Conservation (phyloP, 2,329 filamentous ascomycete genomes). For the Grosmannia clavigera region DNA sequence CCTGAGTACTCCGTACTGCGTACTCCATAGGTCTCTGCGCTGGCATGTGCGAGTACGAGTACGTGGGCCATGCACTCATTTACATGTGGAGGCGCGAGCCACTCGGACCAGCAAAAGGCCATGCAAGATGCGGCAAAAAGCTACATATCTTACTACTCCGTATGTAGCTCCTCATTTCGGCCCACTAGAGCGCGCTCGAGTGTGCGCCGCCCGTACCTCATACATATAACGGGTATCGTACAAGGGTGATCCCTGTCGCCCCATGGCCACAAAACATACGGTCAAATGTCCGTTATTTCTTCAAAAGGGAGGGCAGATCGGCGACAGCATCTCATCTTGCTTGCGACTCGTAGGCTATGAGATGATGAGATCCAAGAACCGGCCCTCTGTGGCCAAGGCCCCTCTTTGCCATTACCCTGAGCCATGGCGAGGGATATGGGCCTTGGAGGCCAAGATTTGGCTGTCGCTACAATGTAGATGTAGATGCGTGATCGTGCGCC, state of each 20-base stretch:
- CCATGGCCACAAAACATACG: neutral
- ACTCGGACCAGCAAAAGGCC: neutral
- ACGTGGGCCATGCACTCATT: neutral
- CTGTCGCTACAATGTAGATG: neutral
- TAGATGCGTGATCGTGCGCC: slow-evolving; percentile 1
- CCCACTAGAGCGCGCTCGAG: neutral
- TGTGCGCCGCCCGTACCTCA: neutral
- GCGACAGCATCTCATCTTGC: neutral
- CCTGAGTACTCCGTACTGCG: too few species aligned
- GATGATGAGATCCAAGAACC: neutral
- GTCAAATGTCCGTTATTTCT: neutral
- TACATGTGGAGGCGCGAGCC: neutral
- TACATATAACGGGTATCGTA: neutral
- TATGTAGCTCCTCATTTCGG: neutral
- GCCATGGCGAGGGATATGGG: neutral
- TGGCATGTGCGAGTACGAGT: neutral
- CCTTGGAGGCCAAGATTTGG: neutral
- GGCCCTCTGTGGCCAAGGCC: neutral
- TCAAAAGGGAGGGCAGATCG: neutral
- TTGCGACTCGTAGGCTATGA: neutral
- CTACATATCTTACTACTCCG: neutral
- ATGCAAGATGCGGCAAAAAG: slow-evolving; percentile 1
- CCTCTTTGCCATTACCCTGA: neutral
- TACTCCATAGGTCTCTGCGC: neutral
- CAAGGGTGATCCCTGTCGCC: neutral